Evolutionary conservation across 805 yeast genomes (phyloP).

Genomic region (Deakozyma indianensis): DNA sequence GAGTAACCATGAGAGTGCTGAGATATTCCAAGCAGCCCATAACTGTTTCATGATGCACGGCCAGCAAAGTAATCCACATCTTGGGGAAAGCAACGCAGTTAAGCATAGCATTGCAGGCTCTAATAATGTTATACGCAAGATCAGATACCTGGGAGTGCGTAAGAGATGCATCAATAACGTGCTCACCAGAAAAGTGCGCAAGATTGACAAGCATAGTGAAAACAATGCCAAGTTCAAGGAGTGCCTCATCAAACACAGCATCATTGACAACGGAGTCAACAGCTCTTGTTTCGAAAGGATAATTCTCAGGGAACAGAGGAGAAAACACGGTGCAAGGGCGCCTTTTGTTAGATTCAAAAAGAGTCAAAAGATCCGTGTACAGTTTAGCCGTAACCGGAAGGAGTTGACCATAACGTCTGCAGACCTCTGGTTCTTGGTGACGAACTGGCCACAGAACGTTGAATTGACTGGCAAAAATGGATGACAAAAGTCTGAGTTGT

Average conservation of each 20-base stretch:
- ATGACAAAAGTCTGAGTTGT: constrained; percentile 14
- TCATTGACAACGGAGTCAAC: constrained; percentile 65
- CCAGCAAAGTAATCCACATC: constrained; percentile 54
- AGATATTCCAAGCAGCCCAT: constrained; percentile 22
- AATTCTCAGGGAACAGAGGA: constrained; percentile 41
- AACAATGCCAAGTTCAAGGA: constrained; percentile 55
- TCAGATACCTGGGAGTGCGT: constrained; percentile 15
- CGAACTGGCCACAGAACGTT: constrained; percentile 17
- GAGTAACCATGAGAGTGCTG: constrained; percentile 33
- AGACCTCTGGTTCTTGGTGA: constrained; percentile 12
- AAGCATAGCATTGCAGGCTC: constrained; percentile 16
- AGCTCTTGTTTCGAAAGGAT: constrained; percentile 50
- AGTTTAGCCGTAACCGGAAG: constrained; percentile 17
- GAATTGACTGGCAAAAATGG: constrained; percentile 17
- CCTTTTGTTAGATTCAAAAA: constrained; percentile 34
- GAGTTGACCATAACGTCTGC: constrained; percentile 17
- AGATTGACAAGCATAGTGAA: constrained; percentile 20
- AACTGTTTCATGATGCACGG: constrained; percentile 18
- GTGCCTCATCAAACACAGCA: constrained; percentile 52
- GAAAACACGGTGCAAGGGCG: constrained; percentile 45
- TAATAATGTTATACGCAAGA: constrained; percentile 15
- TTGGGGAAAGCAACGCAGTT: constrained; percentile 22
- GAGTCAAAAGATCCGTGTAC: constrained; percentile 14
- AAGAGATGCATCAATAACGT: constrained; percentile 10
- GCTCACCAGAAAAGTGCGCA: constrained; percentile 12